These are phyloP conservation scores for Diaporthe ilicicola DNA, from an alignment of 2,329 filamentous ascomycete genomes.

Conservation along the genomic window DNA sequence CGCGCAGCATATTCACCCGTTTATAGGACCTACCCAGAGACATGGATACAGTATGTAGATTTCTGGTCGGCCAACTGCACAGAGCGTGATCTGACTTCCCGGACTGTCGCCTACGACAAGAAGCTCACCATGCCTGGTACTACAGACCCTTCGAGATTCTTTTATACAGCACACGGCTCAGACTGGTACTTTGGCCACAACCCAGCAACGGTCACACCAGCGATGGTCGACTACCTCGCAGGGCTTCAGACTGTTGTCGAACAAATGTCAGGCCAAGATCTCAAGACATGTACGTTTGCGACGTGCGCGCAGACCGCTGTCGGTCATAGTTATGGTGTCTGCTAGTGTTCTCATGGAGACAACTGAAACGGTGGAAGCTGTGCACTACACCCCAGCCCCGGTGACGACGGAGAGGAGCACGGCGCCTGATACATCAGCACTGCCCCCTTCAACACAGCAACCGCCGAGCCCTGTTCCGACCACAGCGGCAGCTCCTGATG, in stretches of 20 bases:
- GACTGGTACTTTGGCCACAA: constrained; percentile 1
- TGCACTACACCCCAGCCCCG: constrained; percentile 13
- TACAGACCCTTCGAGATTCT: constrained; percentile 17
- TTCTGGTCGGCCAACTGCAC: constrained; percentile 21
- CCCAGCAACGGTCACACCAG: constrained; percentile 10
- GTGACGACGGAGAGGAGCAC: neutral
- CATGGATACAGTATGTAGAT: constrained; percentile 6
- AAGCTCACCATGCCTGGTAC: neutral
- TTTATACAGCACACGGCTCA: neutral
- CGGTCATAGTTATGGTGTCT: neutral
- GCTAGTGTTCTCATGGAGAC: neutral
- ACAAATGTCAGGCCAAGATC: constrained; percentile 10
- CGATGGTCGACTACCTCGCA: constrained; percentile 1
- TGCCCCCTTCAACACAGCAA: neutral
- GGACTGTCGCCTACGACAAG: neutral
- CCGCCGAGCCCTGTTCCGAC: neutral
- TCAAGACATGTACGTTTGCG: constrained; percentile 4
- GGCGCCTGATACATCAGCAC: neutral
- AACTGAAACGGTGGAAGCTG: neutral
- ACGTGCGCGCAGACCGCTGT: constrained; percentile 16
- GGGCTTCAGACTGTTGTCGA: constrained; percentile 5
- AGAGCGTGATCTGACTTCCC: neutral
- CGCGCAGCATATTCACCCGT: neutral
- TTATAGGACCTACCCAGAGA: constrained; percentile 5
- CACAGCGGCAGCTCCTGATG: neutral